phyloP scores from a whole-genome alignment of 106 monocot species.

The Allium sativum region DNA sequence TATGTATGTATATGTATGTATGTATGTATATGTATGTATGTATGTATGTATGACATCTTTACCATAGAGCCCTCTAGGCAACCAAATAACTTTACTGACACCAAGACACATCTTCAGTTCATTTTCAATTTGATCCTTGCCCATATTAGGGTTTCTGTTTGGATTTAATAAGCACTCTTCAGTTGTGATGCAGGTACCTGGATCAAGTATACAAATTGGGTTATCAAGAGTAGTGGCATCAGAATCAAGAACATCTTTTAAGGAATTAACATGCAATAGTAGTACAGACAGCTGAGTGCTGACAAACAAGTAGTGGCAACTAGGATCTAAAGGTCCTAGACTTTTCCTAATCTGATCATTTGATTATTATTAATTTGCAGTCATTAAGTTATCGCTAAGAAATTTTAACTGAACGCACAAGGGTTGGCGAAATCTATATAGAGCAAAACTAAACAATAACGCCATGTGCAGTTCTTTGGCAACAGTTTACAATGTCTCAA shows the following conservation, averaged over 20 bases:
- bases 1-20: too few species aligned
- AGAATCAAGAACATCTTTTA: background rate
- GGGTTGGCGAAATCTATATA: too few species aligned
- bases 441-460: too few species aligned
- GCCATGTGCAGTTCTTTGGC: too few species aligned
- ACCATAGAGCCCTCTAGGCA: conserved; percentile 88
- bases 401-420: too few species aligned
- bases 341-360: too few species aligned
- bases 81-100: conserved; percentile 84
- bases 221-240: background rate
- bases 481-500: too few species aligned
- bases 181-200: conserved; percentile 97
- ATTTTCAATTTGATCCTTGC: conserved; percentile 73
- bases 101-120: conserved; percentile 79
- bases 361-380: too few species aligned
- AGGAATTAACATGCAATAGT: background rate
- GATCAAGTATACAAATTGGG: background rate
- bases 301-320: background rate
- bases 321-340: background rate
- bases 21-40: too few species aligned
- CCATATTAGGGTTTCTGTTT: conserved; percentile 89
- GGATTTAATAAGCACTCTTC: conserved; percentile 90
- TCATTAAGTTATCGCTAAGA: too few species aligned
- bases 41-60: conserved; percentile 2
- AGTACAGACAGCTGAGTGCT: background rate